Base-by-base conservation (phyloP, 768 basidiomycete species). In the Tremella mesenterica region DNA sequence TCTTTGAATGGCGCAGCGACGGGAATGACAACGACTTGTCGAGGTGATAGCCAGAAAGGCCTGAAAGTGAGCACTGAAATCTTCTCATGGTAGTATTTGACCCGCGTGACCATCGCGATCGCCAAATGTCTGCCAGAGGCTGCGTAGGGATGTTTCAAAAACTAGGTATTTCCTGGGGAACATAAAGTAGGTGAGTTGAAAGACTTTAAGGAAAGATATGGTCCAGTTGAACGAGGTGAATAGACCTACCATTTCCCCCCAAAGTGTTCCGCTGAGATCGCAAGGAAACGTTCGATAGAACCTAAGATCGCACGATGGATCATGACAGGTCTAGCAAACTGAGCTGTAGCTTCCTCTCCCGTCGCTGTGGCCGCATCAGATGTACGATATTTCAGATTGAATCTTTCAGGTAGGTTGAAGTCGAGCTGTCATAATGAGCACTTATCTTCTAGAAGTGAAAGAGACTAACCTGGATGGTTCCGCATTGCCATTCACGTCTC, bases 41-140 rank as follows among this genome's bases (percentile, higher is more conserved):
- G 81, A n/a, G 95, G 95, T 0, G 88, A 91, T 46, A 97, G 66
- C 95, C 95, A 99, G 80, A 97, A 95, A 2, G 95, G 95, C n/a
- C n/a, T n/a, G n/a, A n/a, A n/a, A n/a, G n/a, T 89, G n/a, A n/a
- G n/a, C n/a, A n/a, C n/a, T n/a, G n/a, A n/a, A n/a, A n/a, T n/a
- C n/a, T n/a, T n/a, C n/a, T n/a, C n/a, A n/a, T n/a, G n/a, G n/a
- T n/a, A n/a, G n/a, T n/a, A n/a, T n/a, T n/a, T n/a, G n/a, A n/a
- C n/a, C n/a, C n/a, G n/a, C n/a, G n/a, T n/a, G n/a, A n/a, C n/a
- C n/a, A n/a, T n/a, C n/a, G n/a, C n/a, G n/a, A n/a, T n/a, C n/a
- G n/a, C n/a, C n/a, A n/a, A n/a, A n/a, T n/a, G n/a, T n/a, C n/a
- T n/a, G n/a, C n/a, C n/a, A n/a, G n/a, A n/a, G n/a, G n/a, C n/a